Percentiles rank a stretch among this genome's conserved stretches.
Evolutionary conservation across 495 filamentous ascomycete genomes (phyloP).

Genomic region (Penicillium simplicissimum): DNA sequence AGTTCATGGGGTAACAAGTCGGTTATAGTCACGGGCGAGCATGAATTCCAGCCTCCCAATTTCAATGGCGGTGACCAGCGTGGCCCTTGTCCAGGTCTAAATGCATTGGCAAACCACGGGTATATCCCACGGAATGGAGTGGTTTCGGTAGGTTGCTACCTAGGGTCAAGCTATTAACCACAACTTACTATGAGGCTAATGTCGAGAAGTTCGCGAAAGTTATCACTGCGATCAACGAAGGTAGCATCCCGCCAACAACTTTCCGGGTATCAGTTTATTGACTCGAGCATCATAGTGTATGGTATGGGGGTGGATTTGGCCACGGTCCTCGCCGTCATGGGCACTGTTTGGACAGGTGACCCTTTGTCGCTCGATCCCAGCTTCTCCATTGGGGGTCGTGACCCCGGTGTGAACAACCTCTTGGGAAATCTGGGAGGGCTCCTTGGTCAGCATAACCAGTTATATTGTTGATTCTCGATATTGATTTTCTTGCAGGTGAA

Average conservation of each 20-base stretch:
- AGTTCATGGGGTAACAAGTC: slow-evolving; percentile 2
- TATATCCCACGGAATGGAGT: slow-evolving; percentile 56
- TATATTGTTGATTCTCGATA: background rate
- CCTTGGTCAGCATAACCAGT: slow-evolving; percentile 20
- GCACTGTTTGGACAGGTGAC: slow-evolving; percentile 52
- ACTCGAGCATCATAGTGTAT: slow-evolving; percentile 33
- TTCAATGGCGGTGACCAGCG: slow-evolving; percentile 41
- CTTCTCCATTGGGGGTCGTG: slow-evolving; percentile 41
- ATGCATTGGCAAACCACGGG: slow-evolving; percentile 55
- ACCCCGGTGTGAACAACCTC: slow-evolving; percentile 33
- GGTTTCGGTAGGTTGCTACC: slow-evolving; percentile 30
- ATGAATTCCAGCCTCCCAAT: slow-evolving; percentile 42
- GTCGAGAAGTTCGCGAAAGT: slow-evolving; percentile 29
- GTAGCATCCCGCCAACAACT: background rate
- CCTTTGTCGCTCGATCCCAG: slow-evolving; percentile 40
- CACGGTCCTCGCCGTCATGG: slow-evolving; percentile 51
- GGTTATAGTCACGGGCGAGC: slow-evolving; percentile 36
- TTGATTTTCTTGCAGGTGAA: slow-evolving; percentile 19
- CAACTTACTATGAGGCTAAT: background rate
- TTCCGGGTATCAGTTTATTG: background rate
- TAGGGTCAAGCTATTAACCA: no score
- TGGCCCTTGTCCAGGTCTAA: slow-evolving; percentile 54
- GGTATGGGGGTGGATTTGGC: slow-evolving; percentile 54
- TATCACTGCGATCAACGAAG: slow-evolving; percentile 33
- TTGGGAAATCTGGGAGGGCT: slow-evolving; percentile 32